Percentiles rank a stretch among this genome's conserved stretches.
phyloP scores from a whole-genome alignment of 257 asterid species.

The Nicotiana undulata region DNA sequence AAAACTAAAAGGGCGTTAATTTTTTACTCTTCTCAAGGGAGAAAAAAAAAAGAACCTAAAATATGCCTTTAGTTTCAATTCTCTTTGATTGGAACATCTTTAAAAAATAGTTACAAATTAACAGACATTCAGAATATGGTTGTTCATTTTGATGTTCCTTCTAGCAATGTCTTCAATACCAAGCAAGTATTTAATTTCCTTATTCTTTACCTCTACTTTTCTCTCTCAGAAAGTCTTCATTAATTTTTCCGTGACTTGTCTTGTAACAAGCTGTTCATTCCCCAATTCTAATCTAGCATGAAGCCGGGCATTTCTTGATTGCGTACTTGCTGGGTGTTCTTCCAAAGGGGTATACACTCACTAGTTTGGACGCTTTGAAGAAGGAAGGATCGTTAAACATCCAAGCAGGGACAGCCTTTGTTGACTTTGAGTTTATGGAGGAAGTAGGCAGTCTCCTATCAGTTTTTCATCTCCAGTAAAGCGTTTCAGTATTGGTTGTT shows the following conservation, averaged over 20 bases:
- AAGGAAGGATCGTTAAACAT: slow-evolving; percentile 88
- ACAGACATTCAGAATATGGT: background rate
- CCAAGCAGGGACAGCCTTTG: slow-evolving; percentile 97
- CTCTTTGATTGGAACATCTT: background rate
- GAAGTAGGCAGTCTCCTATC: slow-evolving; percentile 55
- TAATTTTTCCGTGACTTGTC: background rate
- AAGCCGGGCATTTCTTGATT: slow-evolving; percentile 95
- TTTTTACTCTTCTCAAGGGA: background rate
- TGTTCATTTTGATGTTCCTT: background rate
- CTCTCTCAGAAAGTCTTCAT: background rate
- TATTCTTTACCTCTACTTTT: background rate
- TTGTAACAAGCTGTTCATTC: slow-evolving; percentile 16
- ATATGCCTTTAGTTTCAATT: background rate
- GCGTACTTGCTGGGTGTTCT: slow-evolving; percentile 94
- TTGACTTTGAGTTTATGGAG: slow-evolving; percentile 81
- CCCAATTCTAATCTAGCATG: slow-evolving; percentile 52
- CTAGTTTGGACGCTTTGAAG: slow-evolving; percentile 87
- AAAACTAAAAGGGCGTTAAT: background rate
- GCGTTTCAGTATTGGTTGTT: background rate
- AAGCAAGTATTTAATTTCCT: background rate
- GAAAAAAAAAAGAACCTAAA: too few species aligned
- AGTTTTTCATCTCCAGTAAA: background rate
- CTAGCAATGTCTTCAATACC: background rate
- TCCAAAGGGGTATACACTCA: slow-evolving; percentile 71
- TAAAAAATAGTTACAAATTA: background rate